Base-by-base conservation (phyloP, 176 grass and related monocot genomes). In the Guadua angustifolia region DNA sequence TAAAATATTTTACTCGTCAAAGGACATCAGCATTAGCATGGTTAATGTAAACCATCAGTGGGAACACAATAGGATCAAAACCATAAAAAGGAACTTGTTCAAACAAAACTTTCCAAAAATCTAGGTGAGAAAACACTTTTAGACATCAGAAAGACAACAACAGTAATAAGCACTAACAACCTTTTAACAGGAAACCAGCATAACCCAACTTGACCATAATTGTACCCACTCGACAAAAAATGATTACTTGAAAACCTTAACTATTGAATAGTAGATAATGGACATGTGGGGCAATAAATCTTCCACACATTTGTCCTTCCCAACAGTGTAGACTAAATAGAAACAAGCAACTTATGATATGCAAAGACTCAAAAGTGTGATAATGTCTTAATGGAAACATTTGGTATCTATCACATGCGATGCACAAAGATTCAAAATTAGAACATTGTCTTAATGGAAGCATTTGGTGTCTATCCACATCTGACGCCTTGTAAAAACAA, bases 1-100 rank as follows among this genome's bases (percentile, higher is more conserved):
- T 24, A 64, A 15, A 87, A 80, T 50, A 84, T 72, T 69, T 74
- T 86, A 42, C 33, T 96, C 88, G 44, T 89, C 91, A 89, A 45
- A 72, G 29, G 33, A 73, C 42, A 87, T 93, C 94, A 85, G 91
- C 33, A 96, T 93, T 96, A 96, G 91, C 94, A 96, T 96, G 86
- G 94, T 93, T 75, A 83, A 79, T 82, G 16, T 69, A 58, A 72
- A 85, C 57, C 94, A 95, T 95, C 94, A 95, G 24, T 58, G 91
- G 88, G 86, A 93, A 81, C 88, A 47, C 3, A 50, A 67, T 1
- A 51, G 0, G 57, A 44, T 22, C 0, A 59, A 75, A 73, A 77
- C 9, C 46, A 69, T 19, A 5, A 40, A 17, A 51, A 15, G 0
- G 2, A 69, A 66, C 5, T 14, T 42, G 13, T 19, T 83, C 0